Percentiles rank a stretch among this genome's conserved stretches.
phyloP scores from a whole-genome alignment of 495 filamentous ascomycete species.

The Penicillium robsamsonii region DNA sequence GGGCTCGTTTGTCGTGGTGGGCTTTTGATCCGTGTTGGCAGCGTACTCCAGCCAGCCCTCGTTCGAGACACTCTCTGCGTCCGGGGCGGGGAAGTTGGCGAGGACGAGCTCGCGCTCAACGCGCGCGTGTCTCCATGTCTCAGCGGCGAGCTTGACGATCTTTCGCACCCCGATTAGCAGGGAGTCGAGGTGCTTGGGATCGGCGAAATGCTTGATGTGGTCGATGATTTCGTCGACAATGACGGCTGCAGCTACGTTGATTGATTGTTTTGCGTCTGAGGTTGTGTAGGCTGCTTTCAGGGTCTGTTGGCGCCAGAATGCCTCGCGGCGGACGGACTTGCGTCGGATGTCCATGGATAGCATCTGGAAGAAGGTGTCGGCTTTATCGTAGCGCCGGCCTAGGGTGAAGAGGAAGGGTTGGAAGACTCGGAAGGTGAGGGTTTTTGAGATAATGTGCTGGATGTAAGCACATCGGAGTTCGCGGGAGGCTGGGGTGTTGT shows the following conservation, averaged over 20 bases:
- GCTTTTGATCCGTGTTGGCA: constrained; percentile 19
- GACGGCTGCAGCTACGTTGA: constrained; percentile 57
- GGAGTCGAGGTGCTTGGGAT: constrained; percentile 52
- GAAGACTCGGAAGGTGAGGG: constrained; percentile 61
- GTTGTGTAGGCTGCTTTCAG: constrained; percentile 63
- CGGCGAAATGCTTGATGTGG: constrained; percentile 57
- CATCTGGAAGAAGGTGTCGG: constrained; percentile 60
- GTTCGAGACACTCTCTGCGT: constrained; percentile 37
- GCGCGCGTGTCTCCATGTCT: constrained; percentile 63
- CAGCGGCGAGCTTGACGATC: constrained; percentile 62
- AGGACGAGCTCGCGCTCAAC: constrained; percentile 61
- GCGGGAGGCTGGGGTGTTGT: constrained; percentile 50
- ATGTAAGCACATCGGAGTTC: constrained; percentile 60
- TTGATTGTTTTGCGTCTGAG: constrained; percentile 59
- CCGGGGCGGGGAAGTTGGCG: constrained; percentile 51
- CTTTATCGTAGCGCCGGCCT: constrained; percentile 59
- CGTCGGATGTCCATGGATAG: constrained; percentile 61
- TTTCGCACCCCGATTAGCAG: constrained; percentile 51
- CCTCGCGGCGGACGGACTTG: constrained; percentile 60
- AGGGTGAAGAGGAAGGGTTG: constrained; percentile 64
- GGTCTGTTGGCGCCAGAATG: constrained; percentile 63
- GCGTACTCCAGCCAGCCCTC: constrained; percentile 51
- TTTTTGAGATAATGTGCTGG: constrained; percentile 58
- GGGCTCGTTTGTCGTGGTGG: constrained; percentile 25
- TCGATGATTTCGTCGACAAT: constrained; percentile 62